Evolutionary conservation across 2,329 filamentous ascomycete species (phyloP), one percentile per base, ranked within the genome.

Genomic region (Colletotrichum cereale): DNA sequence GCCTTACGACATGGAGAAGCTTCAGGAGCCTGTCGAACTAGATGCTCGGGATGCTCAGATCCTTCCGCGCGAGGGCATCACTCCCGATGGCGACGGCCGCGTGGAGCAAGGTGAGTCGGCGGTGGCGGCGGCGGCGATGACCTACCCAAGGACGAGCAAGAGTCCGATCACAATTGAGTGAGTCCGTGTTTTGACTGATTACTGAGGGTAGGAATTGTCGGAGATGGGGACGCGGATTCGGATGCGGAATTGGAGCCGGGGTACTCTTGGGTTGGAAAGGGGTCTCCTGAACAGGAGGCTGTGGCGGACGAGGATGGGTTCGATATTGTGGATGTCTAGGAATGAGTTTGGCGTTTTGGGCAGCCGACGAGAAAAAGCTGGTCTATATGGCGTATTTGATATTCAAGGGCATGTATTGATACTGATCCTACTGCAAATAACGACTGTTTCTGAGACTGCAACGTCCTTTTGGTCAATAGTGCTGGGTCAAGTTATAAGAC

Each of bases 71-170:
- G 55, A 26, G n/a, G 5, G 36, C n/a, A 26, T 18, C n/a, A 40
- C 47, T 14, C 5, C n/a, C 3, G 24, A 16, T n/a, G 26, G 10
- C 10, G 42, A 24, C 40, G 12, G 29, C 8, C 10, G 44, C 21
- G 47, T 29, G 60, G 34, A 29, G 60, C 60, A 52, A 62, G 60
- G 47, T 62, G 34, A 62, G 60, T 62, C 47, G 47, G 47, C 34
- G 11, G 52, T 10, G 29, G 4, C 11, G 10, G 34, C 12, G 34
- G 44, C 16, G 60, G 47, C 24, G 47, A 34, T 5, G 44, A 36
- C 31, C 14, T 50, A 14, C 8, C 10, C 8, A 10, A 52, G 5
- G 6, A n/a, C 34, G 24, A n/a, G n/a, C 14, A 29, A 2, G n/a
- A 8, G 11, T 10, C 47, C 10, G 31, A 4, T 40, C 18, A 29